These are phyloP conservation scores for Thelephora ganbajun DNA, from an alignment of 768 basidiomycete species.

Conservation along the genomic window DNA sequence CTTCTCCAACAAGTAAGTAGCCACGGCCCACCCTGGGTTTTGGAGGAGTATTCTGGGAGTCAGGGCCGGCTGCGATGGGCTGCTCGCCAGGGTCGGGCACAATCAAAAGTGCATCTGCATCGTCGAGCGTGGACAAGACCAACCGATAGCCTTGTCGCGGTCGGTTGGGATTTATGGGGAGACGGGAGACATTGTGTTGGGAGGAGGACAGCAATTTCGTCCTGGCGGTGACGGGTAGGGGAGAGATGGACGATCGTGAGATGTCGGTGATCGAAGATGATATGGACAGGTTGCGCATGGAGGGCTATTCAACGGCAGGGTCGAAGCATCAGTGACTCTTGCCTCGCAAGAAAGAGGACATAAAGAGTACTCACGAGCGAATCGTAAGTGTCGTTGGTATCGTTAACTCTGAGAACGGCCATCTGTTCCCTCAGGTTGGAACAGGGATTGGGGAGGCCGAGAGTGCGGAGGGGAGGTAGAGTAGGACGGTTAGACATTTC, in stretches of 20 bases:
- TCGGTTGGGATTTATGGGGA: not conserved
- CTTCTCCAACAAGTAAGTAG: conserved; percentile 36
- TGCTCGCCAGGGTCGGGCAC: conserved; percentile 16
- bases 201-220: not conserved
- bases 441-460: conserved; percentile 21
- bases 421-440: not conserved
- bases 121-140: conserved; percentile 34
- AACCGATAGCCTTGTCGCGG: conserved; percentile 12
- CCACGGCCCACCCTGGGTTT: conserved; percentile 11
- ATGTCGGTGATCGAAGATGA: not conserved
- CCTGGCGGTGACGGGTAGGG: not conserved
- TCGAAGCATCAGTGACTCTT: no score
- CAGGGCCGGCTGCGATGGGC: conserved; percentile 7
- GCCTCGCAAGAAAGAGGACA: not conserved
- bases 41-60: not conserved
- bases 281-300: not conserved
- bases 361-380: not conserved
- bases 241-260: not conserved
- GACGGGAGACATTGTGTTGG: not conserved
- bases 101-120: conserved; percentile 38
- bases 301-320: not conserved
- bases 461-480: conserved; percentile 38
- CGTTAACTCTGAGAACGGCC: not conserved
- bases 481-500: conserved; percentile 24
- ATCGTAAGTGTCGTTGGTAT: not conserved